Evolutionary conservation across 2,329 filamentous ascomycete species (phyloP), one percentile per base, ranked within the genome.

Genomic region (Fusarium papillatum): DNA sequence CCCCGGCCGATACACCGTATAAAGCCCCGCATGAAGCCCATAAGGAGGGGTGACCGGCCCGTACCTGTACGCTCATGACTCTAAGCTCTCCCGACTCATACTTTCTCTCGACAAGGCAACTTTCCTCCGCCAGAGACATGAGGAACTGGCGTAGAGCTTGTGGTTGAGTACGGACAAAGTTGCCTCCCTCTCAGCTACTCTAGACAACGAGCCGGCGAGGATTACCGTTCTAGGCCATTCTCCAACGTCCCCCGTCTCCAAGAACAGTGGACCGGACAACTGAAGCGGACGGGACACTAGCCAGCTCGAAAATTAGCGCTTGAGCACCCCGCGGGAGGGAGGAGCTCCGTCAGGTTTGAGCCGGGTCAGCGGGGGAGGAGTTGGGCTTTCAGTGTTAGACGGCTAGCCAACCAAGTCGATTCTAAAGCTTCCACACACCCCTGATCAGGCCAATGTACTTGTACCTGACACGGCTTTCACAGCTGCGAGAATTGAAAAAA

Each of bases 241-340:
- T 76, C 74, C 74, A 76, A 76, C 29, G 29, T 55, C 19, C 62
- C 22, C 38, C 31, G 16, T 66, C 70, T 69, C 73, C 67, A 76
- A 74, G 64, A 66, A 29, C 39, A 62, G 66, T 66, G 66, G 63
- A 59, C 50, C 69, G 16, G 48, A 13, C 22, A n/a, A 24, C 24
- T 26, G 34, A 46, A 50, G 63, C 16, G 60, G 64, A 66, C 39
- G 19, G 60, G 64, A 61, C 48, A n/a, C 36, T 57, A 69, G 60
- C 41, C 60, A 57, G 43, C 53, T 64, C 36, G 24, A 57, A 63
- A 62, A 59, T 50, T 74, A 75, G 61, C 57, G 69, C 60, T 69
- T 69, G 24, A 43, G 14, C 63, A 66, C 72, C 72, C 72, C 72
- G 72, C 53, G 72, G 72, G 68, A 74, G 53, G 64, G 55, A 48